Evolutionary conservation across 495 filamentous ascomycete genomes (phyloP).

Genomic region (Apodospora peruviana): DNA sequence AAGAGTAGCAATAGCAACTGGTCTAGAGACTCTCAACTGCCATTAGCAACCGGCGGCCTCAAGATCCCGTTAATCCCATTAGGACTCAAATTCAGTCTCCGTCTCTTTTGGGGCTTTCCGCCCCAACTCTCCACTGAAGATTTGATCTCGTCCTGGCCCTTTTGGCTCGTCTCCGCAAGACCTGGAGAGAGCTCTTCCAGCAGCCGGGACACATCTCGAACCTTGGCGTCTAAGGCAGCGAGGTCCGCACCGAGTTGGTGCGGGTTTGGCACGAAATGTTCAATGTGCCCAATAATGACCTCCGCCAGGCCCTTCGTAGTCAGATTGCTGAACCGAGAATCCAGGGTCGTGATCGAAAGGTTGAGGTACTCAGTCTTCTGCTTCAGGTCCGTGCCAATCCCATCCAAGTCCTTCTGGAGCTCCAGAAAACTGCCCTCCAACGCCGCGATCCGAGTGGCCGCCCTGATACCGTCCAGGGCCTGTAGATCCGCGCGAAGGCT

Average conservation of each 20-base stretch:
- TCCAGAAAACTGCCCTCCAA: neutral
- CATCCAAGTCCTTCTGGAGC: neutral
- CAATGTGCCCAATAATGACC: conserved; percentile 18
- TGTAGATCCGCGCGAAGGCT: too few species aligned
- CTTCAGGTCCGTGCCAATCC: neutral
- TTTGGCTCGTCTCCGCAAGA: too few species aligned
- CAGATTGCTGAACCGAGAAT: conserved; percentile 23
- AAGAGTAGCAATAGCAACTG: too few species aligned
- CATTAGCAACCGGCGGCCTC: too few species aligned
- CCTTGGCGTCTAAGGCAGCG: neutral
- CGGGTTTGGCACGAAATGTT: conserved; percentile 13
- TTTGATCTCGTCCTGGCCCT: neutral
- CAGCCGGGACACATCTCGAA: conserved; percentile 3
- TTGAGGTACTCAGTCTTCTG: conserved; percentile 2
- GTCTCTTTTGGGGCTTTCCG: neutral
- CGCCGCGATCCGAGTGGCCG: too few species aligned
- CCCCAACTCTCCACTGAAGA: neutral
- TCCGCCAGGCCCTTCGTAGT: conserved; percentile 20
- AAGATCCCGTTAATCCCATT: neutral
- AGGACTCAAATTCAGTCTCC: conserved; percentile 3
- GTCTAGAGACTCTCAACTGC: neutral
- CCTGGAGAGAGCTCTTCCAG: neutral
- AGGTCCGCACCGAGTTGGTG: conserved; percentile 6
- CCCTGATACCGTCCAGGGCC: too few species aligned
- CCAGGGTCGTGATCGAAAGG: conserved; percentile 6